Conservation (phyloP, 169 alveolate genomes). For the Plasmodium adleri region DNA sequence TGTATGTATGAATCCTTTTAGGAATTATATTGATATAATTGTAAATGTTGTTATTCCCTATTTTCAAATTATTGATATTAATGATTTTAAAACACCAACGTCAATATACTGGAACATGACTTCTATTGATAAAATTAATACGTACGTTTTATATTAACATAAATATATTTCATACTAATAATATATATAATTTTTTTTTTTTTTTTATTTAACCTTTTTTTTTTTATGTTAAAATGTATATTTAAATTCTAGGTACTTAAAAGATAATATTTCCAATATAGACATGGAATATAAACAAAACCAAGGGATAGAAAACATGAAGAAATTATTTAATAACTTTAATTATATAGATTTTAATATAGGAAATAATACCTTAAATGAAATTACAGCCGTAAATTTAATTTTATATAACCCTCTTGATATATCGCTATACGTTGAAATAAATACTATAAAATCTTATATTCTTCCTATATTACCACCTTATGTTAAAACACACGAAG, state of each 20-base stretch:
- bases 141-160: slow-evolving; percentile 10
- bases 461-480: slow-evolving; percentile 75
- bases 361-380: slow-evolving; percentile 64
- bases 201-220: neutral
- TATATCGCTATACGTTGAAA: slow-evolving; percentile 37
- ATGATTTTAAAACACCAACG: slow-evolving; percentile 64
- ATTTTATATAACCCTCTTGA: slow-evolving; percentile 69
- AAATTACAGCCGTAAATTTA: slow-evolving; percentile 40
- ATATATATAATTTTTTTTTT: slow-evolving; percentile 4
- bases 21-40: slow-evolving; percentile 46
- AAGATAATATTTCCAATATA: slow-evolving; percentile 40
- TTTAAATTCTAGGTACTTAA: slow-evolving; percentile 21
- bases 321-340: slow-evolving; percentile 58
- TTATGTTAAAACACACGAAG: slow-evolving; percentile 55
- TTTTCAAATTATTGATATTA: slow-evolving; percentile 71
- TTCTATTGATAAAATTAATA: slow-evolving; percentile 51
- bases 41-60: slow-evolving; percentile 72
- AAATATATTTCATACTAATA: neutral
- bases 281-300: slow-evolving; percentile 46
- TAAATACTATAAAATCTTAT: slow-evolving; percentile 62
- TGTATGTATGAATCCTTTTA: slow-evolving; percentile 12
- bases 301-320: slow-evolving; percentile 57
- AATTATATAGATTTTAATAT: slow-evolving; percentile 64
- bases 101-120: slow-evolving; percentile 73
- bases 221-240: neutral